Evolutionary conservation across 2,329 filamentous ascomycete genomes (phyloP).

Genomic region (Scortechinia acanthostroma): DNA sequence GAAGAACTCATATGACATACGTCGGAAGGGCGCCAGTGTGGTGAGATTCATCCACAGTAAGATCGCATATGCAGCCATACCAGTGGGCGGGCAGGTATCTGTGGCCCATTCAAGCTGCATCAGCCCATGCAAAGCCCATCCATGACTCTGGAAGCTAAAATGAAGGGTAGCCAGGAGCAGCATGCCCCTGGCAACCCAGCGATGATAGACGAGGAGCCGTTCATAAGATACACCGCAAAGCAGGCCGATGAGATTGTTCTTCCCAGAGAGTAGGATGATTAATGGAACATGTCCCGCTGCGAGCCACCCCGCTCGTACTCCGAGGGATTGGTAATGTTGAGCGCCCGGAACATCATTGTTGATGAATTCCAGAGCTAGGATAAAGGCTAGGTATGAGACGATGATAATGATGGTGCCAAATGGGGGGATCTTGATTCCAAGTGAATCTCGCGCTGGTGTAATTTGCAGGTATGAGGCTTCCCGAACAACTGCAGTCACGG

Average conservation of each 20-base stretch:
- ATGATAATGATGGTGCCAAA: no score
- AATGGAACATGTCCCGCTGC: no score
- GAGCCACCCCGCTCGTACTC: no score
- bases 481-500: no score
- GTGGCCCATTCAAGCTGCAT: constrained; percentile 51
- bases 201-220: constrained; percentile 66
- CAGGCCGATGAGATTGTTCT: constrained; percentile 49
- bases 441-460: no score
- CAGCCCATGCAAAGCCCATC: constrained; percentile 50
- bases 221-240: constrained; percentile 61
- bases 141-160: constrained; percentile 67
- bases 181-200: constrained; percentile 66
- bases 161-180: constrained; percentile 63
- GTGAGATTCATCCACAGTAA: constrained; percentile 60
- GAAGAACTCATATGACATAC: constrained; percentile 65
- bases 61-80: constrained; percentile 62
- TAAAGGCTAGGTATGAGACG: no score
- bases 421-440: no score
- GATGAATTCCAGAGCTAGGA: no score
- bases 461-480: no score
- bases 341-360: no score
- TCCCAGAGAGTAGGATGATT: constrained; percentile 53
- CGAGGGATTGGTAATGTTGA: no score
- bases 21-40: constrained; percentile 55
- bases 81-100: constrained; percentile 56